phyloP scores from a whole-genome alignment of 2,329 filamentous ascomycete species.

The Paradendryphiella salina region DNA sequence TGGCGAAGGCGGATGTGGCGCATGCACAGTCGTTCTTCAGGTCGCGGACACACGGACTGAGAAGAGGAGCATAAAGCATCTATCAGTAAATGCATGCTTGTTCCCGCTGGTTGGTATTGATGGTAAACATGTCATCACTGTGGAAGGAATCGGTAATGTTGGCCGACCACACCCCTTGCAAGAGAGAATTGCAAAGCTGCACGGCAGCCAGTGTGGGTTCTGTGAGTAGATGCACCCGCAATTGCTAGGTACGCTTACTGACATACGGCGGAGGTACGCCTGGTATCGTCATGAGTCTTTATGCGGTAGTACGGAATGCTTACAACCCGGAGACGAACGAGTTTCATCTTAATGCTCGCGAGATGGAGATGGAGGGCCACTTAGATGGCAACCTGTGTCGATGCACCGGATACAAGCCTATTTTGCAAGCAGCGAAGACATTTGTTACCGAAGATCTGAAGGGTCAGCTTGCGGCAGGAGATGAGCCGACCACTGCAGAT shows the following conservation, averaged over 20 bases:
- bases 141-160: conserved; percentile 89
- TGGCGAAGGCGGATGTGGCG: conserved; percentile 92
- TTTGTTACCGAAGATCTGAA: conserved; percentile 65
- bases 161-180: conserved; percentile 84
- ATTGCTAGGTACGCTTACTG: background rate
- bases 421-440: conserved; percentile 87
- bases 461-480: conserved; percentile 54
- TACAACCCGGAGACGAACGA: conserved; percentile 42
- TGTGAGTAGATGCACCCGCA: conserved; percentile 51
- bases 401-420: conserved; percentile 91
- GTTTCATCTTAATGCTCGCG: conserved; percentile 41
- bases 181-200: conserved; percentile 84
- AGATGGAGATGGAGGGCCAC: conserved; percentile 55
- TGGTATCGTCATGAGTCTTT: conserved; percentile 90
- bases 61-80: conserved; percentile 88
- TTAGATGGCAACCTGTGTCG: conserved; percentile 91
- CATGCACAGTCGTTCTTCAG: conserved; percentile 75
- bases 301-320: conserved; percentile 80
- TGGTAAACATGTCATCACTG: conserved; percentile 95
- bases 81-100: conserved; percentile 91
- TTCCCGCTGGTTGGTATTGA: conserved; percentile 89
- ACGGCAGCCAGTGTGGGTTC: conserved; percentile 92
- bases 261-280: conserved; percentile 60
- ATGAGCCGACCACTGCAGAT: conserved; percentile 54
- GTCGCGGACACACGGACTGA: conserved; percentile 63